phyloP scores from a whole-genome alignment of 2,329 filamentous ascomycete genomes.

The Pezizomycotina sp. region DNA sequence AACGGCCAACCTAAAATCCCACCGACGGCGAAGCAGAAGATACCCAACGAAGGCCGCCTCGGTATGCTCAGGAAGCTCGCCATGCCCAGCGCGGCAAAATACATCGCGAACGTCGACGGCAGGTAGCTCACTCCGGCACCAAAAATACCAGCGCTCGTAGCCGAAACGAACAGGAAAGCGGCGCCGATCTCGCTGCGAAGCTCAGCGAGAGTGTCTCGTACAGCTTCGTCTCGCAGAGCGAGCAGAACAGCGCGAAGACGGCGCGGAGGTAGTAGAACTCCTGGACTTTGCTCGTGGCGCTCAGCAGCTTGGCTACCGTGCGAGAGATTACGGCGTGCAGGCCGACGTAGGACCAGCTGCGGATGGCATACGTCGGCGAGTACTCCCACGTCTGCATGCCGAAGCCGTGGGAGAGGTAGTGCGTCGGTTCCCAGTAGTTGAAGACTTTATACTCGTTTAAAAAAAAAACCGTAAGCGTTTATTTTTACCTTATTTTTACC shows the following conservation, averaged over 20 bases:
- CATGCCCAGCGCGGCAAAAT: slow-evolving; percentile 69
- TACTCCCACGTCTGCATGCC: slow-evolving; percentile 98
- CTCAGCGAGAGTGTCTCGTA: slow-evolving; percentile 61
- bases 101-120: slow-evolving; percentile 95
- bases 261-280: slow-evolving; percentile 84
- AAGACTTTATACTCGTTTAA: slow-evolving; percentile 50
- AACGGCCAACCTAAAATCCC: slow-evolving; percentile 90
- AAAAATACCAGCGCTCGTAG: slow-evolving; percentile 80
- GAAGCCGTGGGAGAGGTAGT: slow-evolving; percentile 84
- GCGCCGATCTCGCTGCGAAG: slow-evolving; percentile 71
- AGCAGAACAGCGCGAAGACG: slow-evolving; percentile 56
- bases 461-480: too few species aligned
- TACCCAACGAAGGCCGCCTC: slow-evolving; percentile 38
- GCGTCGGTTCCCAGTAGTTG: slow-evolving; percentile 96
- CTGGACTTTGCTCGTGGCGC: too few species aligned
- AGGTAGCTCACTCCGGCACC: slow-evolving; percentile 75
- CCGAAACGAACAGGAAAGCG: slow-evolving; percentile 61
- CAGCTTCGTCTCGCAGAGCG: slow-evolving; percentile 64
- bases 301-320: too few species aligned
- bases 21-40: slow-evolving; percentile 79
- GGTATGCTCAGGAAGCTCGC: slow-evolving; percentile 52
- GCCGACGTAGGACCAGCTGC: slow-evolving; percentile 80
- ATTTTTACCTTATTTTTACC: too few species aligned
- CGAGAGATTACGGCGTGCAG: slow-evolving; percentile 61
- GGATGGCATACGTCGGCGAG: slow-evolving; percentile 82